Conservation (phyloP, 78 protist genomes). For the Protostelium mycophagum region DNA sequence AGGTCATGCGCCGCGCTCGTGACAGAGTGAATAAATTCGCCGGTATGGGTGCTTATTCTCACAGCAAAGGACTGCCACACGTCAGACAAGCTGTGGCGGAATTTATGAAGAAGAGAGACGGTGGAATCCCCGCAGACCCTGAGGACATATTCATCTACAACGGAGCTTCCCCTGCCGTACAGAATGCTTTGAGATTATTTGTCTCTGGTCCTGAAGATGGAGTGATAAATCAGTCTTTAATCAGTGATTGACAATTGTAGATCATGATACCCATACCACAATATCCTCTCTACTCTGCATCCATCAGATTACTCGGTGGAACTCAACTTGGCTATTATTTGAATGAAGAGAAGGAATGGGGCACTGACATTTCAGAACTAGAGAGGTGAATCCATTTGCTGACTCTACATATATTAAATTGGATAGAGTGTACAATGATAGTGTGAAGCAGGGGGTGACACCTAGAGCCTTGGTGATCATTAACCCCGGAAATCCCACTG, state of each 20-base stretch:
- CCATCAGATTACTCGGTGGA: slow-evolving; percentile 87
- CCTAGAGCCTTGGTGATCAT: slow-evolving; percentile 91
- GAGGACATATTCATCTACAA: slow-evolving; percentile 91
- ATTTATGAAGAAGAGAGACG: slow-evolving; percentile 82
- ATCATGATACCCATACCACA: slow-evolving; percentile 98
- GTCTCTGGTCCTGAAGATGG: slow-evolving; percentile 65
- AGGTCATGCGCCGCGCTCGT: neutral
- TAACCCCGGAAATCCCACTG: slow-evolving; percentile 99
- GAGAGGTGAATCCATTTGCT: slow-evolving; percentile 20
- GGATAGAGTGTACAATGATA: slow-evolving; percentile 20
- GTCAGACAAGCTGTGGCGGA: slow-evolving; percentile 83
- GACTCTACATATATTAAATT: no score
- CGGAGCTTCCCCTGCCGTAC: slow-evolving; percentile 94
- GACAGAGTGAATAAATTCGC: neutral
- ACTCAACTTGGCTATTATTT: slow-evolving; percentile 82
- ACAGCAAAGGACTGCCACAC: slow-evolving; percentile 78
- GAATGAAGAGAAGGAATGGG: slow-evolving; percentile 84
- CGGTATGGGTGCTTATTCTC: slow-evolving; percentile 90
- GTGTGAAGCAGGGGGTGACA: slow-evolving; percentile 53
- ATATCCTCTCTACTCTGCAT: slow-evolving; percentile 99
- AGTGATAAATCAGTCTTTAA: neutral
- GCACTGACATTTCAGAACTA: slow-evolving; percentile 21
- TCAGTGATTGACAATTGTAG: neutral
- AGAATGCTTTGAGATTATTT: slow-evolving; percentile 41
- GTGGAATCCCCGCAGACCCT: slow-evolving; percentile 60